Evolutionary conservation across 2,329 filamentous ascomycete genomes (phyloP).

Genomic region (Dryadomyces quercus-mongolicae): DNA sequence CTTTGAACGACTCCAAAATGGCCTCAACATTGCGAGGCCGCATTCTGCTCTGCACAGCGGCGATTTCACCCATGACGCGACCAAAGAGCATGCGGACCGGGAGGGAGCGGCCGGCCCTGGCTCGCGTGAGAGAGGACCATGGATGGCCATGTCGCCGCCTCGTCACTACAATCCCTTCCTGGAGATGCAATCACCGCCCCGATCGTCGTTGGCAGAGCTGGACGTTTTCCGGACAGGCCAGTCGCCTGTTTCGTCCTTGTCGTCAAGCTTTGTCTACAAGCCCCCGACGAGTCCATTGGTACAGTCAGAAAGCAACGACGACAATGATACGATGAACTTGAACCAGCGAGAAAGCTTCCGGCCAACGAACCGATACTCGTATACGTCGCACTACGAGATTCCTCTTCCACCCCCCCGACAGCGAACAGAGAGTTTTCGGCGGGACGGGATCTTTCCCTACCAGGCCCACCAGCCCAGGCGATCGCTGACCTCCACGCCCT

Average conservation of each 20-base stretch:
- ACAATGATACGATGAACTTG: slow-evolving; percentile 28
- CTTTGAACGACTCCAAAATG: slow-evolving; percentile 35
- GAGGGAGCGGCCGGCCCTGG: not conserved
- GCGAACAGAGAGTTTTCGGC: slow-evolving; percentile 26
- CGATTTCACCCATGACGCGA: slow-evolving; percentile 40
- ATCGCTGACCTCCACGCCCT: slow-evolving; percentile 53
- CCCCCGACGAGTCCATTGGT: slow-evolving; percentile 87
- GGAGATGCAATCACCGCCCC: slow-evolving; percentile 16
- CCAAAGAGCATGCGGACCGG: not conserved
- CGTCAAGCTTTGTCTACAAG: slow-evolving; percentile 72
- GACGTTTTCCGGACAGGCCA: slow-evolving; percentile 21
- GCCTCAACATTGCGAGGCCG: slow-evolving; percentile 64
- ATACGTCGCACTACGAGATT: slow-evolving; percentile 17
- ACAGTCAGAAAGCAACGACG: slow-evolving; percentile 67
- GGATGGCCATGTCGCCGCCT: slow-evolving; percentile 45
- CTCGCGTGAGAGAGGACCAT: slow-evolving; percentile 19
- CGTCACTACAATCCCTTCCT: slow-evolving; percentile 36
- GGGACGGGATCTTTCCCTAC: slow-evolving; percentile 52
- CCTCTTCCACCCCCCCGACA: not conserved
- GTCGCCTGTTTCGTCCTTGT: slow-evolving; percentile 54
- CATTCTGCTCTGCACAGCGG: slow-evolving; percentile 62
- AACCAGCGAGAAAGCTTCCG: not conserved
- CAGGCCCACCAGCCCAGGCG: slow-evolving; percentile 70
- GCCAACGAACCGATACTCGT: not conserved
- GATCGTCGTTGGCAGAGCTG: slow-evolving; percentile 4